These are phyloP conservation scores for Zygnema circumcarinatum DNA, from an alignment of 139 green algal genomes.

Conservation along the genomic window DNA sequence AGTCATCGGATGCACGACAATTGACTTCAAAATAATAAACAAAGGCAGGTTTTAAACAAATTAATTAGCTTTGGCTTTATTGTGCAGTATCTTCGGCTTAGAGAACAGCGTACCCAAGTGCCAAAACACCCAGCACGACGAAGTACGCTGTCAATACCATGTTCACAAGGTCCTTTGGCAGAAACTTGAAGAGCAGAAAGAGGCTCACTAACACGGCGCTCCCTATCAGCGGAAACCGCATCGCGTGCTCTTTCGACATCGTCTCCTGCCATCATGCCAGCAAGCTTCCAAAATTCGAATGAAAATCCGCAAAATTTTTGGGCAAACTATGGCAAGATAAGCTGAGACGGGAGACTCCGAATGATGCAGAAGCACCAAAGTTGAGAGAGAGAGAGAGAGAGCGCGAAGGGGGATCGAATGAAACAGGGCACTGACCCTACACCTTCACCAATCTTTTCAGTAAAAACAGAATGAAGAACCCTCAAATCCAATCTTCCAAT, in stretches of 20 bases:
- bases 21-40: too few species aligned
- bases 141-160: slow-evolving; percentile 86
- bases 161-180: slow-evolving; percentile 89
- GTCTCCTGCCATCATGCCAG: slow-evolving; percentile 59
- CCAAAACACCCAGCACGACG: slow-evolving; percentile 82
- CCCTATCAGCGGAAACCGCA: slow-evolving; percentile 94
- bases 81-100: too few species aligned
- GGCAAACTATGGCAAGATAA: too few species aligned
- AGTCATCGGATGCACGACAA: too few species aligned
- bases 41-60: too few species aligned
- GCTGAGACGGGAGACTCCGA: slow-evolving; percentile 7
- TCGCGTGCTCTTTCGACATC: slow-evolving; percentile 81
- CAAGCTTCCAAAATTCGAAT: slow-evolving; percentile 49
- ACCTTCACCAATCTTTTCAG: neutral
- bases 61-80: too few species aligned
- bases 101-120: slow-evolving; percentile 46
- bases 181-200: slow-evolving; percentile 95
- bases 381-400: slow-evolving; percentile 11
- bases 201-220: slow-evolving; percentile 90
- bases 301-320: too few species aligned
- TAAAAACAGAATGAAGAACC: too few species aligned
- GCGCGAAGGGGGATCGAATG: too few species aligned
- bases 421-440: neutral
- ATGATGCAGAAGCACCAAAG: slow-evolving; percentile 22
- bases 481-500: too few species aligned